Evolutionary conservation across 257 asterid genomes (phyloP).

Genomic region (Lavandula angustifolia): DNA sequence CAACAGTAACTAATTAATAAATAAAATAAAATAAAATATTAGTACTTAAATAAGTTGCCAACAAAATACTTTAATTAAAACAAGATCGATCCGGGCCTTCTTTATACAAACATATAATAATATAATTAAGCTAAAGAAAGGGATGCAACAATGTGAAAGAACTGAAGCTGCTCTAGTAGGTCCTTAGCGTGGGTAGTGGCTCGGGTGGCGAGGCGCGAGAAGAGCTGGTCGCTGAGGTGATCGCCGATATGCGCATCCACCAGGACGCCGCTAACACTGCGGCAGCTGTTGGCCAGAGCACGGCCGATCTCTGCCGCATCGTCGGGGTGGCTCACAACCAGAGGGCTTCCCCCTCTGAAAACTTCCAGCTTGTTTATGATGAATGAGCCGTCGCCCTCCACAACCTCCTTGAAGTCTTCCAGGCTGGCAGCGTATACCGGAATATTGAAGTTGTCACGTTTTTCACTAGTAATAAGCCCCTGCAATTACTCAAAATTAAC

Average conservation of each 20-base stretch:
- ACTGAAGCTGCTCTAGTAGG: constrained; percentile 73
- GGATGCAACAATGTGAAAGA: constrained; percentile 88
- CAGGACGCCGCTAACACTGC: constrained; percentile 83
- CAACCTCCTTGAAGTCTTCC: constrained; percentile 90
- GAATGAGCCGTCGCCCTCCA: constrained; percentile 75
- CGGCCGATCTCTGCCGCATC: constrained; percentile 88
- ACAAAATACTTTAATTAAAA: constrained; percentile 3
- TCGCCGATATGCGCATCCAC: constrained; percentile 96
- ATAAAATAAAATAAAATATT: neutral
- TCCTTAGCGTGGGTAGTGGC: constrained; percentile 74
- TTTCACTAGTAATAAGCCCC: constrained; percentile 75
- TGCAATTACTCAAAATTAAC: constrained; percentile 19
- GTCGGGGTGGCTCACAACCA: constrained; percentile 75
- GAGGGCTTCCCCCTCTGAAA: constrained; percentile 89
- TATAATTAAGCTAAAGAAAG: constrained; percentile 56
- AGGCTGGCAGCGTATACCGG: constrained; percentile 91
- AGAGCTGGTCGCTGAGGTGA: constrained; percentile 67
- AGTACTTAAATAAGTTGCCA: neutral
- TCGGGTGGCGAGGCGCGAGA: constrained; percentile 63
- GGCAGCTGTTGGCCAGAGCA: constrained; percentile 80
- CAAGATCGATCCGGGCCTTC: neutral
- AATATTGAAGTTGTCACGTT: constrained; percentile 84
- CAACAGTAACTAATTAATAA: neutral
- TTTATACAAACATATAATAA: neutral
- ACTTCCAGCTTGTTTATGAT: constrained; percentile 67